Base-by-base conservation (phyloP, 2,329 filamentous ascomycete genomes). In the Colletotrichum eremochloae region DNA sequence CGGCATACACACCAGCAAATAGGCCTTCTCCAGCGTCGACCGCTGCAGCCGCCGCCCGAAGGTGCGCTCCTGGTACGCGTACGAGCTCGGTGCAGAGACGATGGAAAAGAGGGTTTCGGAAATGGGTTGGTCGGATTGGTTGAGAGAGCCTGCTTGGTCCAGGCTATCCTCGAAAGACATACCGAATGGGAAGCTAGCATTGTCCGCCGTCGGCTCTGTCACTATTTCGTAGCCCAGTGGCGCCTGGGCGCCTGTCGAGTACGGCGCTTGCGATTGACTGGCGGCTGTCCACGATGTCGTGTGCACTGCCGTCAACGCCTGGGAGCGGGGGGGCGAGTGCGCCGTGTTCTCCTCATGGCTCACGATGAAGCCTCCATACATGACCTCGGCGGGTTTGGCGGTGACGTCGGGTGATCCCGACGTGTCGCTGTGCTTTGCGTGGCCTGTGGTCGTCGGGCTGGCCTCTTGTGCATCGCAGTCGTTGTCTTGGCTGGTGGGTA, bases 21-120 rank as follows among this genome's bases (percentile, higher is more conserved):
- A 88, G 0, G 87, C 93, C 36, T 85, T 81, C 80, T 97, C 93
- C 1, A 91, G 76, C 2, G 90, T 86, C 65, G 85, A 85, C 53
- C 94, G 89, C 61, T 94, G 92, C 5, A 97, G 83, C 5, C 92
- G 87, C 9, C 93, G 89, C 14, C 90, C 90, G 75, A 97, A 95
- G 1, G 87, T 91, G 1, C 85, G 82, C 79, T 95, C 93, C 36
- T 89, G 85, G 68, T 88, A 87, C 12, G 89, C 86, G 78, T 91
- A 91, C 0, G 89, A 90, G 31, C 79, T 82, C 0, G 89, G 87
- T 1, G 83, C 74, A 1, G 84, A 81, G 20, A 87, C 78, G 0
- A 80, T 74, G 8, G 79, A 78, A 50, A 82, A 83, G 2, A 80
- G 77, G 9, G 79, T 79, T 15, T 63, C 61, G 48, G 62, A 52